phyloP scores from a whole-genome alignment of 345 rosid genomes.

The Arabis hirsuta region DNA sequence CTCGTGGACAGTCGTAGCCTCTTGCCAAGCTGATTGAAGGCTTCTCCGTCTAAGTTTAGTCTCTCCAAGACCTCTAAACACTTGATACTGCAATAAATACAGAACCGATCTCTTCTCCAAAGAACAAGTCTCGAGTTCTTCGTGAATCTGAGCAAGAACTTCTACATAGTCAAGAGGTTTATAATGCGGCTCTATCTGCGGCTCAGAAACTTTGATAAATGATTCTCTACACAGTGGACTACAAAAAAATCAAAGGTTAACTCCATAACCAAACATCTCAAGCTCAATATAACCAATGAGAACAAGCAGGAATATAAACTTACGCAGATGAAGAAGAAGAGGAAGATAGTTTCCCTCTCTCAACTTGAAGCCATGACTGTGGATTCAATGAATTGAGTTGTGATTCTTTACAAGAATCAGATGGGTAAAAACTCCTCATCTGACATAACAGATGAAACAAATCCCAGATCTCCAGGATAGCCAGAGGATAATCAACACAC shows the following conservation, averaged over 20 bases:
- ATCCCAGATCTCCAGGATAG: constrained; percentile 97
- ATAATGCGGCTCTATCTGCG: constrained; percentile 70
- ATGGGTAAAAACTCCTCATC: constrained; percentile 83
- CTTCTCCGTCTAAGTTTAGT: constrained; percentile 83
- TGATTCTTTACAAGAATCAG: constrained; percentile 87
- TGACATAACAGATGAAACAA: constrained; percentile 85
- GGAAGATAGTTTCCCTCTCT: constrained; percentile 82
- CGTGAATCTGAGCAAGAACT: constrained; percentile 95
- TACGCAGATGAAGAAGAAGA: constrained; percentile 73
- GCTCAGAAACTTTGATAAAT: constrained; percentile 90
- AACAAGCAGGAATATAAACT: constrained; percentile 42
- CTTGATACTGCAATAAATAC: constrained; percentile 79
- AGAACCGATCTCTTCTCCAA: constrained; percentile 68
- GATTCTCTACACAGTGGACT: constrained; percentile 75
- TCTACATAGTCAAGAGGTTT: constrained; percentile 93
- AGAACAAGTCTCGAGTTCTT: constrained; percentile 87
- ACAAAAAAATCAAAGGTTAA: constrained; percentile 24
- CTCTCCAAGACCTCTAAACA: constrained; percentile 93
- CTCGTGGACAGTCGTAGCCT: constrained; percentile 79
- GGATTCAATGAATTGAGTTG: constrained; percentile 85
- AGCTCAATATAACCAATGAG: constrained; percentile 12
- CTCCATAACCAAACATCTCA: constrained; percentile 9
- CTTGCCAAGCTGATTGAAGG: constrained; percentile 92
- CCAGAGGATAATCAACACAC: constrained; percentile 43
- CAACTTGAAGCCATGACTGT: constrained; percentile 99